phyloP scores from a whole-genome alignment of 192 early-diverging fungal genomes.

The Pecoramyces ruminantium region DNA sequence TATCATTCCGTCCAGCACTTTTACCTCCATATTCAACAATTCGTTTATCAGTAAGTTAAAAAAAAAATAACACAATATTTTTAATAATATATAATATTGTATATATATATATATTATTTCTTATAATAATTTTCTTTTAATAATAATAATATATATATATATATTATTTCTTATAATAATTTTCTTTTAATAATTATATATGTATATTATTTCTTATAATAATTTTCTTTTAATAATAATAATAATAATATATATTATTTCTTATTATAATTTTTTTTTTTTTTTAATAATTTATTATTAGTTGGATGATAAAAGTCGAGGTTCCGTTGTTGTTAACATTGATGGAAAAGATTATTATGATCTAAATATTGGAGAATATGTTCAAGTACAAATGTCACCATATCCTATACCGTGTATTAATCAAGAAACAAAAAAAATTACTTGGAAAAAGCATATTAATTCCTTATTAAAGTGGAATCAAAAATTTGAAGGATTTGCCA shows the following conservation, averaged over 20 bases:
- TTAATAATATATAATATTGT: too few species aligned
- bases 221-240: too few species aligned
- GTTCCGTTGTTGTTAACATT: background rate
- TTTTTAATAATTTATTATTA: background rate
- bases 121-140: too few species aligned
- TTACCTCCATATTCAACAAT: conserved; percentile 51
- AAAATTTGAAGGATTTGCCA: background rate
- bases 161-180: too few species aligned
- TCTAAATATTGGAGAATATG: background rate
- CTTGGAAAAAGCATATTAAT: background rate
- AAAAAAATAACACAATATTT: too few species aligned
- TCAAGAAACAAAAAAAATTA: background rate
- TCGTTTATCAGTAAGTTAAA: background rate
- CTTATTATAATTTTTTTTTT: too few species aligned
- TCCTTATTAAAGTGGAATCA: background rate
- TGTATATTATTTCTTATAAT: too few species aligned
- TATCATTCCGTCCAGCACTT: conserved; percentile 68
- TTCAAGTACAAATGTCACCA: background rate
- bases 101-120: too few species aligned
- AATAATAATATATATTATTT: too few species aligned
- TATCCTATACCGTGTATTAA: background rate
- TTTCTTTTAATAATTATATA: too few species aligned
- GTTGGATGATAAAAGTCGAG: background rate
- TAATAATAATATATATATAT: too few species aligned
- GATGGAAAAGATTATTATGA: background rate